Base-by-base conservation (phyloP, 1,284 basidiomycete species). In the Ganoderma multipileum region DNA sequence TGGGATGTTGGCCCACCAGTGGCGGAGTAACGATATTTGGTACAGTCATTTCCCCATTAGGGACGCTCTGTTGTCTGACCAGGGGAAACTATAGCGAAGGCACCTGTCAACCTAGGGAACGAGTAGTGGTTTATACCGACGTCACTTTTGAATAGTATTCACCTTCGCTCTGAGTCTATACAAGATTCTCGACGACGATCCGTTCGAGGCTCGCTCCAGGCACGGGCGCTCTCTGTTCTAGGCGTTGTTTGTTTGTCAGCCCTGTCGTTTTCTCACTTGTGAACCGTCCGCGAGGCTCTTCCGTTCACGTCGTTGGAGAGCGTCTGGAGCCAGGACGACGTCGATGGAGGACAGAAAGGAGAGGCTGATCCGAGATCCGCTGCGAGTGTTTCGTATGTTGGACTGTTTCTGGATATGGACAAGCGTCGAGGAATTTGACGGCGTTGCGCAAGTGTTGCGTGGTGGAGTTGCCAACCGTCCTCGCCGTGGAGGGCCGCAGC, bases 121-220 rank as follows among this genome's bases (percentile, higher is more conserved):
- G 42, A 20, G 42, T 23, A 47, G 44, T 47, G 44, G 44, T 47
- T 47, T 47, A 47, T 18, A 7, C 44, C 44, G 44, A 44, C 16
- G 42, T 44, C 42, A 44, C 42, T n/a, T 47, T 47, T 20, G n/a
- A n/a, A 9, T 47, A 33, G 33, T 33, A 33, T 33, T 33, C 33
- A 33, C 4, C 33, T 33, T 33, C 33, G 33, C 33, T 33, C 8
- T 33, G 33, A 33, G 33, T 33, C 33, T 33, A 33, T 0, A 33
- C 33, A 33, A 33, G 33, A 33, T 33, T 33, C 20, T 44, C 42
- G 16, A 20, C 30, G 54, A 36, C 33, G 30, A 57, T 57, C 54
- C 7, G 54, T 36, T 57, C 54, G 20, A 38, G 55, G 33, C 33
- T 58, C 28, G 55, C 55, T 38, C 55, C 55, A 58, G 55, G 55